Base-by-base conservation (phyloP, 306 rosid genomes). In the Cercis canadensis region DNA sequence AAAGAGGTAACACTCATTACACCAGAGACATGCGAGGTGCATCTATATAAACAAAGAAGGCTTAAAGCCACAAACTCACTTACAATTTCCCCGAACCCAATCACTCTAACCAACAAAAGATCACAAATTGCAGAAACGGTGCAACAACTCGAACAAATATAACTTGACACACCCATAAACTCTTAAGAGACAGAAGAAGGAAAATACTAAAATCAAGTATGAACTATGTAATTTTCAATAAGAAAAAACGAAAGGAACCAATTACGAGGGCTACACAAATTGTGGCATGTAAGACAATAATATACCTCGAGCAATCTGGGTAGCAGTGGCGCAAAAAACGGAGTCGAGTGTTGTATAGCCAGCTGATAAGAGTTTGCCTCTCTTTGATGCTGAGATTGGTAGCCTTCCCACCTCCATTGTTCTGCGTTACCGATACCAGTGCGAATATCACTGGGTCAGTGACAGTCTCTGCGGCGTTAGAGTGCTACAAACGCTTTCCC, bases 391-490 rank as follows among this genome's bases (percentile, higher is more conserved):
- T 39, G 92, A 82, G 53, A 90, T 84, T 75, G 96, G 93, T 34
- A 92, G 76, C 78, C 88, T 84, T 34, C 90, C 97, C n/a, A 92
- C 87, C 72, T 92, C 98, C 97, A 88, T 92, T 24, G 29, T 50
- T 10, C 32, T 39, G 13, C 21, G 16, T 8, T 11, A 31, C 31
- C n/a, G n/a, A n/a, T n/a, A n/a, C n/a, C n/a, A n/a, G n/a, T n/a
- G n/a, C n/a, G n/a, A n/a, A n/a, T n/a, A n/a, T n/a, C 29, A 24
- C 29, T 24, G 29, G 29, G 29, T 24, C 29, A 24, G 29, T 24
- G 29, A 24, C 29, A 24, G 29, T 24, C 29, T 24, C 29, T 24
- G 29, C 29, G 29, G 29, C 29, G 3, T 3, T 1, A 24, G 3
- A 24, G 29, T 24, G 3, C 29, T 24, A 24, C 29, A 24, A 24